A percentile compares a stretch with the other conserved stretches of the same genome.
Evolutionary conservation across 192 early-diverging fungal species (phyloP).

Genomic region (Haplosporangium gracile): DNA sequence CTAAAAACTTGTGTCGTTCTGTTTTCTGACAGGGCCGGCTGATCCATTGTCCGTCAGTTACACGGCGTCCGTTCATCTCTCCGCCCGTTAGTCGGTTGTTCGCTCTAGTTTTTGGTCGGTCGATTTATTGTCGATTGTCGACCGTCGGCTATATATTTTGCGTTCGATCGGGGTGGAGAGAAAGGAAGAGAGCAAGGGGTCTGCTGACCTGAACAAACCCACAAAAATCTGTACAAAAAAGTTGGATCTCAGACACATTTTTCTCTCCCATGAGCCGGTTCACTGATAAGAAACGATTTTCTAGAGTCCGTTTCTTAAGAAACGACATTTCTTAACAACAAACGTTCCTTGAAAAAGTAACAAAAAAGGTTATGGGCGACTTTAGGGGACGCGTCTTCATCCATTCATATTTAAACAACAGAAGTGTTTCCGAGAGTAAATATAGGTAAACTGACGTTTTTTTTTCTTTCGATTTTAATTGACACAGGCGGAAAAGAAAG

Average conservation of each 20-base stretch:
- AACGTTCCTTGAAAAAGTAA: too few relatives aligned
- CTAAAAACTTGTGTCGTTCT: not conserved
- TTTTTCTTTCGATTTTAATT: not conserved
- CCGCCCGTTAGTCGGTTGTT: not conserved
- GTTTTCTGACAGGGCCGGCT: slow-evolving; percentile 12
- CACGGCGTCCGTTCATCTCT: not conserved
- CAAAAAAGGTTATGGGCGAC: too few relatives aligned
- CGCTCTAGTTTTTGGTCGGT: not conserved
- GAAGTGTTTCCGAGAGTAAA: not conserved
- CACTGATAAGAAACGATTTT: not conserved
- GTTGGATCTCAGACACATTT: not conserved
- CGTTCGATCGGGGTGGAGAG: not conserved
- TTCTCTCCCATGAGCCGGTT: not conserved
- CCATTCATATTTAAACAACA: not conserved
- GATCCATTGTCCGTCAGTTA: slow-evolving; percentile 20
- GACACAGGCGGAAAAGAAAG: not conserved
- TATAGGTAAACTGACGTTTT: not conserved
- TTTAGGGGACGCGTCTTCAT: not conserved
- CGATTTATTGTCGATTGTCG: not conserved
- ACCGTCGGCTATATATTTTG: not conserved
- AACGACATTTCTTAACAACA: not conserved
- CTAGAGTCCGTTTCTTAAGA: not conserved
- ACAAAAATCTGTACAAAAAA: not conserved
- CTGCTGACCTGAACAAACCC: not conserved
- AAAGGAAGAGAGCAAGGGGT: not conserved